Evolutionary conservation across 2,329 filamentous ascomycete genomes (phyloP), one percentile per base, ranked within the genome.

Genomic region (Didymella pinodella): DNA sequence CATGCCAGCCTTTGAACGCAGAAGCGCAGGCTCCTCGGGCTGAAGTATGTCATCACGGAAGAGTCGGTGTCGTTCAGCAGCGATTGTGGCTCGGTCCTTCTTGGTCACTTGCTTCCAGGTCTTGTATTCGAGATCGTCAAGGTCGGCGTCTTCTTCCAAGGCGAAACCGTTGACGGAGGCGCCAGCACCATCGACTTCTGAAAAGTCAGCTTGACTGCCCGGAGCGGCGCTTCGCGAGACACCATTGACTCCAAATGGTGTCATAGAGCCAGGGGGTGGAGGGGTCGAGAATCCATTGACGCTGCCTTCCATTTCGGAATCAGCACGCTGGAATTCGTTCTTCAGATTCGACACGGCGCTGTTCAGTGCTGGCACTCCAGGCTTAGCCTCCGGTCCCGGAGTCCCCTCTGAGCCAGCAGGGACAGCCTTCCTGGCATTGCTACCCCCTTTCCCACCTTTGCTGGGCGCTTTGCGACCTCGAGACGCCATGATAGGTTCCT

Each of bases 41-140:
- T 97, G 96, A 48, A 99, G 82, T 70, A 88, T 91, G 69, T 93
- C 89, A 49, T 90, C 90, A 61, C 90, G 90, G 79, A 99, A 97
- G 14, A 99, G 85, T 38, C 90, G 86, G 76, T 93, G 89, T 31
- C 95, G 87, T 74, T 97, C 92, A 64, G 93, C 92, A 59, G 95
- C 90, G 52, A 94, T 87, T 25, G 90, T 81, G 4, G 95, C 95
- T 62, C 95, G 89, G 71, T 97, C 93, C 75, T 95, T 97, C 79
- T 98, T 98, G 2, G 95, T 99, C 40, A 97, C 92, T 77, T 98
- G 94, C 80, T 98, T 99, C 95, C 96, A 99, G 34, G 95, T 91
- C 75, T 96, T 96, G 80, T 95, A 97, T 73, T 97, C 94, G 2
- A 85, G 80, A 58, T 98, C 93, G 68, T 98, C 93, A 67, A 96